Evolutionary conservation across 768 basidiomycete genomes (phyloP).

Genomic region (Cystobasidium onofrii): DNA sequence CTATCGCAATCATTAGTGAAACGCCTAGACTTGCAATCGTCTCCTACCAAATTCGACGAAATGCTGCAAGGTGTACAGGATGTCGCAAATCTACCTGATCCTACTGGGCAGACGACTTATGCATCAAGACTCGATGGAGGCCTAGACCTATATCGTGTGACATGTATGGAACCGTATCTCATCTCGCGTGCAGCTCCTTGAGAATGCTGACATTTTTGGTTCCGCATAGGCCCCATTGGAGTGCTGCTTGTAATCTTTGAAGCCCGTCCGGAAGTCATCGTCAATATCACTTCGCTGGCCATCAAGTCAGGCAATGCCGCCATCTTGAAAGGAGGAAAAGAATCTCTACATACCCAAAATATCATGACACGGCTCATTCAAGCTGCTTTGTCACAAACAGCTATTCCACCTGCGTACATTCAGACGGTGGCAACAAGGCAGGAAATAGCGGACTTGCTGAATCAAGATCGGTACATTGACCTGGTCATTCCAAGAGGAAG

Average conservation of each 20-base stretch:
- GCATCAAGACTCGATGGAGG: conserved; percentile 79
- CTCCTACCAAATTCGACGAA: conserved; percentile 77
- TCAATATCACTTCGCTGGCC: conserved; percentile 90
- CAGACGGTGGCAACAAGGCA: conserved; percentile 84
- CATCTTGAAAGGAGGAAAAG: conserved; percentile 94
- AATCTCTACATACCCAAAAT: conserved; percentile 70
- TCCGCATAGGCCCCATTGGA: conserved; percentile 60
- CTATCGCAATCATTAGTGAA: conserved; percentile 78
- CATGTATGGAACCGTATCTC: conserved; percentile 51
- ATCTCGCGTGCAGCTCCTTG: too few species aligned
- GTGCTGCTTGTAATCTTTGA: conserved; percentile 95
- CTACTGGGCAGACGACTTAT: conserved; percentile 76
- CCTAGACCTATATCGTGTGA: conserved; percentile 82
- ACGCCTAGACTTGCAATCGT: conserved; percentile 62
- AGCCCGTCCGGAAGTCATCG: conserved; percentile 91
- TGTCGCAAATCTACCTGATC: conserved; percentile 75
- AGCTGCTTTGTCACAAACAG: conserved; percentile 62
- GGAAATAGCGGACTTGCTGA: conserved; percentile 78
- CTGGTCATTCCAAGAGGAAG: conserved; percentile 94
- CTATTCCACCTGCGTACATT: conserved; percentile 69
- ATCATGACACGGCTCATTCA: conserved; percentile 74
- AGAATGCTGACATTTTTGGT: too few species aligned
- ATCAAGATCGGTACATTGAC: conserved; percentile 85
- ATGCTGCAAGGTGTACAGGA: conserved; percentile 86
- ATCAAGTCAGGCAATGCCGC: conserved; percentile 98